Evolutionary conservation across 2,329 filamentous ascomycete species (phyloP).

Genomic region (Arthrinium phaeospermum): DNA sequence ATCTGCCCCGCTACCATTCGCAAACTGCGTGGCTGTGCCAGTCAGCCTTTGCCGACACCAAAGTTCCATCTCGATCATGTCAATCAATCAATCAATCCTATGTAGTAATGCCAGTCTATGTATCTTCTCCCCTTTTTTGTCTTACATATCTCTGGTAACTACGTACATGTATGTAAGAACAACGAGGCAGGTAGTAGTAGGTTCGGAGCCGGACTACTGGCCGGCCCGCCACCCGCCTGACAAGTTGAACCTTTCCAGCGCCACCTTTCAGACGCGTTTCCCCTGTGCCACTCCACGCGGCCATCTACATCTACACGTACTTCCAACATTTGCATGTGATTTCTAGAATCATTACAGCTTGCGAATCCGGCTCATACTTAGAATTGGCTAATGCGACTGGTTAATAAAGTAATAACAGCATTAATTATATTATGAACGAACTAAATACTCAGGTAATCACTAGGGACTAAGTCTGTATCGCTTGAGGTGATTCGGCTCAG

Average conservation of each 20-base stretch:
- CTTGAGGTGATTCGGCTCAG: neutral
- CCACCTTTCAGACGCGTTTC: slow-evolving; percentile 1
- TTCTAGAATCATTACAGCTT: neutral
- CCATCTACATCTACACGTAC: neutral
- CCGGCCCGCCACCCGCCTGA: neutral
- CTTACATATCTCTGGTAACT: neutral
- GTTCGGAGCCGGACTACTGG: neutral
- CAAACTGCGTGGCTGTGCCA: slow-evolving; percentile 4
- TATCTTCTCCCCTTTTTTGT: neutral
- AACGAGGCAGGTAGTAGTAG: neutral
- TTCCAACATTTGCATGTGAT: neutral
- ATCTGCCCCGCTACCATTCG: neutral
- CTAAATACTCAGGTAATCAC: neutral
- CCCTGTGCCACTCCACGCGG: slow-evolving; percentile 6
- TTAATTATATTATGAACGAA: neutral
- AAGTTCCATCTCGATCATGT: neutral
- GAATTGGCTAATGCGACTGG: neutral
- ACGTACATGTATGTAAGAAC: neutral
- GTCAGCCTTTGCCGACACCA: neutral
- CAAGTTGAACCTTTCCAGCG: slow-evolving; percentile 3
- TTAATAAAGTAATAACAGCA: neutral
- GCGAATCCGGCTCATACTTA: neutral
- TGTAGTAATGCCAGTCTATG: neutral
- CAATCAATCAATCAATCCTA: neutral
- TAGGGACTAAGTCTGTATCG: neutral